These are phyloP conservation scores for Senecio squalidus DNA, from an alignment of 140 eudicot species.

Conservation along the genomic window DNA sequence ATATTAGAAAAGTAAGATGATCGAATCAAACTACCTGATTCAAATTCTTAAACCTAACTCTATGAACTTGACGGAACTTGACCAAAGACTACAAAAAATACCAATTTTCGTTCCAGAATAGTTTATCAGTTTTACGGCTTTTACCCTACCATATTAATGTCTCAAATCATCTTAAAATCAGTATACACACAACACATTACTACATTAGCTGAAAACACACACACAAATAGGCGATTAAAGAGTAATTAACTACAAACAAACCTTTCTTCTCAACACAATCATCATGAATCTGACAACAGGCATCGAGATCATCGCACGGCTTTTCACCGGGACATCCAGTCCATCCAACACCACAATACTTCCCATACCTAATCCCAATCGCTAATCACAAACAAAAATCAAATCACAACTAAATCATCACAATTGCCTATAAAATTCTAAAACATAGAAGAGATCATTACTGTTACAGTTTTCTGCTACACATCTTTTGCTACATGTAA, in stretches of 20 bases:
- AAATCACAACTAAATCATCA: no score
- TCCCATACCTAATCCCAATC: slow-evolving; percentile 79
- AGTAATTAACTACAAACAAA: slow-evolving; percentile 17
- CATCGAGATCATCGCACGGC: slow-evolving; percentile 96
- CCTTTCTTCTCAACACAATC: slow-evolving; percentile 79
- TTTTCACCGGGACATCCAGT: slow-evolving; percentile 96
- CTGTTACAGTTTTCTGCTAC: slow-evolving; percentile 75
- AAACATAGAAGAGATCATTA: slow-evolving; percentile 21
- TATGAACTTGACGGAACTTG: background rate
- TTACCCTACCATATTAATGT: no score
- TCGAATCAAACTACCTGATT: background rate
- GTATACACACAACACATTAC: no score
- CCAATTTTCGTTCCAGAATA: no score
- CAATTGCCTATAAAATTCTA: no score
- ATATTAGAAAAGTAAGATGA: background rate
- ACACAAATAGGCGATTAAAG: no score
- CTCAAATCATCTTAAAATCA: no score
- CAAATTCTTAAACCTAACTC: background rate
- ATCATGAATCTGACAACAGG: slow-evolving; percentile 94
- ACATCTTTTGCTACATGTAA: slow-evolving; percentile 67
- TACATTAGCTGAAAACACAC: no score
- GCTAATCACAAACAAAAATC: slow-evolving; percentile 31
- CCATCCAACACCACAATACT: slow-evolving; percentile 99
- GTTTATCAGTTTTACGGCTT: no score
- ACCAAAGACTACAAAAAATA: no score